Conservation (phyloP, 257 asterid genomes). For the Orobanche coerulescens region DNA sequence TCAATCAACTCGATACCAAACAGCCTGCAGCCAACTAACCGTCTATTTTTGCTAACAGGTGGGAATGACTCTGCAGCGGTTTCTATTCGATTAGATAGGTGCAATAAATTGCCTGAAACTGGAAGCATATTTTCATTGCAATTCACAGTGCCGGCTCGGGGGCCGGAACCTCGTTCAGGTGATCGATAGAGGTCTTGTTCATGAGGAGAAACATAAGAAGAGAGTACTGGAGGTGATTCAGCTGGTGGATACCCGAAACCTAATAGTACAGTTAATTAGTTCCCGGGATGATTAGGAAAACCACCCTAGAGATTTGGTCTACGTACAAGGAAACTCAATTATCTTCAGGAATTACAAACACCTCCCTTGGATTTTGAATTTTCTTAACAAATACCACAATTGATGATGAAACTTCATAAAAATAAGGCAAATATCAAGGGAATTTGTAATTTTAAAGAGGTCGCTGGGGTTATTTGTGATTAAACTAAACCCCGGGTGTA, state of each 20-base stretch:
- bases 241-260: slow-evolving; percentile 61
- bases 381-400: not conserved
- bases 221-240: slow-evolving; percentile 47
- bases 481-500: not conserved
- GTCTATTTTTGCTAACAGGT: slow-evolving; percentile 63
- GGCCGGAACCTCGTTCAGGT: slow-evolving; percentile 39
- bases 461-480: not conserved
- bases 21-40: slow-evolving; percentile 57
- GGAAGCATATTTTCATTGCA: slow-evolving; percentile 26
- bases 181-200: slow-evolving; percentile 32
- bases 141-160: slow-evolving; percentile 33
- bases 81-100: slow-evolving; percentile 29
- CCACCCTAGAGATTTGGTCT: not conserved
- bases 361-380: not conserved
- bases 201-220: not conserved
- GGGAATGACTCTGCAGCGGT: slow-evolving; percentile 25
- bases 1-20: slow-evolving; percentile 74
- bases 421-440: not conserved
- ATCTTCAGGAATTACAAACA: not conserved
- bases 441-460: not conserved
- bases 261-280: slow-evolving; percentile 24
- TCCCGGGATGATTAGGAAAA: not conserved
- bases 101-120: slow-evolving; percentile 12
- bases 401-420: too few species aligned
- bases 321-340: not conserved